Percentiles rank a stretch among this genome's conserved stretches.
These are phyloP conservation scores for Psilocybe cubensis DNA, from an alignment of 768 basidiomycete genomes.

Conservation along the genomic window DNA sequence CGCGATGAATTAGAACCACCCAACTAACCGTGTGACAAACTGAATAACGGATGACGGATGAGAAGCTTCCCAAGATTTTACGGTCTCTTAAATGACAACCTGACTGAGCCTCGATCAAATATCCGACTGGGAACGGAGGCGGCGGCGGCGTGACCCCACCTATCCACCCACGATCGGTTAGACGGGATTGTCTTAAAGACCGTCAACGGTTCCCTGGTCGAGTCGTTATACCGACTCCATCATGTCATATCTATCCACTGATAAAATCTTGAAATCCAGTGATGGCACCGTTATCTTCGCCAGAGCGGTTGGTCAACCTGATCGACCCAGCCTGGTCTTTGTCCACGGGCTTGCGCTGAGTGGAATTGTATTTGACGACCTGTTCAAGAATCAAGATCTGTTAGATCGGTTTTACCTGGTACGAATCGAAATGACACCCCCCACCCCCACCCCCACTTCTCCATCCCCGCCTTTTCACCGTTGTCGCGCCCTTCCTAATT, in stretches of 20 bases:
- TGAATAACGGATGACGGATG: too few relatives aligned
- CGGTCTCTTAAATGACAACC: too few relatives aligned
- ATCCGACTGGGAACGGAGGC: not conserved
- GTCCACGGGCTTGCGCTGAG: conserved; percentile 44
- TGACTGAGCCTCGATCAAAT: too few relatives aligned
- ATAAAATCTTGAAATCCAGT: conserved; percentile 16
- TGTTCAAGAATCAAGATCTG: conserved; percentile 34
- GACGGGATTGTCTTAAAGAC: conserved; percentile 4
- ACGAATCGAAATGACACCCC: conserved; percentile 8
- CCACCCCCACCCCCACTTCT: too few relatives aligned
- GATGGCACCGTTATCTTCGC: conserved; percentile 46
- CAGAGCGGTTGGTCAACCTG: conserved; percentile 39
- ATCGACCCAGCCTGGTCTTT: conserved; percentile 42
- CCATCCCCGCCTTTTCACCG: not conserved
- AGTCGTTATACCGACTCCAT: not conserved
- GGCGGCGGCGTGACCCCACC: too few relatives aligned
- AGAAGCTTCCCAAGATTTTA: too few relatives aligned
- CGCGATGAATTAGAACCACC: too few relatives aligned
- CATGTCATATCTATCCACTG: conserved; percentile 5
- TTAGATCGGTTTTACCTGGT: conserved; percentile 30
- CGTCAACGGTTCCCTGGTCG: too few relatives aligned
- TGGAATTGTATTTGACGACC: conserved; percentile 37
- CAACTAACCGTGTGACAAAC: too few relatives aligned
- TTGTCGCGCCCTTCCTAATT: not conserved
- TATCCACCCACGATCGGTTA: too few relatives aligned